Evolutionary conservation across 164 flowering plant genomes (phyloP).

Genomic region (Cinnamomum micranthum): DNA sequence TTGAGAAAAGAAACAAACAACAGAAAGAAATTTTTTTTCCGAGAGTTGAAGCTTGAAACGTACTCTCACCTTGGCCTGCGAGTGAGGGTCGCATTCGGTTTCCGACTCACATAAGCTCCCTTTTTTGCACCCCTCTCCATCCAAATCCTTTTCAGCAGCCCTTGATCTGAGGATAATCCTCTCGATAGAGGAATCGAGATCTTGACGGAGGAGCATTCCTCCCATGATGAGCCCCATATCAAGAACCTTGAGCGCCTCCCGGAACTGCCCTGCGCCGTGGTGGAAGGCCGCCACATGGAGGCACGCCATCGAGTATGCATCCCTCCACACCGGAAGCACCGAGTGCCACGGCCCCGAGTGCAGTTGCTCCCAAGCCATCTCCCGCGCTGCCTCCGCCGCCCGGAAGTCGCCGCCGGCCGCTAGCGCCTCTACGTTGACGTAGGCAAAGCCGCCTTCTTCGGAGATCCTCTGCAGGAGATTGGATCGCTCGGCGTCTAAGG

Average conservation of each 20-base stretch:
- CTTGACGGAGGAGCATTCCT: conserved; percentile 54
- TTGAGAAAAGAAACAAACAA: no score
- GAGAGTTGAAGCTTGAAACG: background rate
- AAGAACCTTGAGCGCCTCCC: conserved; percentile 63
- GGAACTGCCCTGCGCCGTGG: conserved; percentile 35
- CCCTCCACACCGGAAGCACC: conserved; percentile 83
- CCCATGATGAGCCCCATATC: conserved; percentile 96
- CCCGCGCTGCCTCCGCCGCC: conserved; percentile 87
- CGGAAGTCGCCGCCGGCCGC: conserved; percentile 59
- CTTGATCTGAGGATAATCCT: conserved; percentile 4
- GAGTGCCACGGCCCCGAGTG: conserved; percentile 97
- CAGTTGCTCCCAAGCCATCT: conserved; percentile 99
- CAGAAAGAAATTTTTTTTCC: no score
- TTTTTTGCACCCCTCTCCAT: background rate
- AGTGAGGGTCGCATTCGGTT: conserved; percentile 2
- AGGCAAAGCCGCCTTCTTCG: conserved; percentile 80
- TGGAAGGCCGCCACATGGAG: conserved; percentile 57
- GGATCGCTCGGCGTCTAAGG: conserved; percentile 39
- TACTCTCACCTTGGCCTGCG: conserved; percentile 42
- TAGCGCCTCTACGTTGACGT: conserved; percentile 45
- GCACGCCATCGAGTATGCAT: conserved; percentile 94
- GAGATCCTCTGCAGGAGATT: conserved; percentile 52
- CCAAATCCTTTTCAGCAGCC: conserved; percentile 2
- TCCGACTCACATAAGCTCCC: background rate
- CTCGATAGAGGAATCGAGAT: conserved; percentile 46